Evolutionary conservation across 2,329 filamentous ascomycete species (phyloP).

Genomic region (Fusarium nisikadoi): DNA sequence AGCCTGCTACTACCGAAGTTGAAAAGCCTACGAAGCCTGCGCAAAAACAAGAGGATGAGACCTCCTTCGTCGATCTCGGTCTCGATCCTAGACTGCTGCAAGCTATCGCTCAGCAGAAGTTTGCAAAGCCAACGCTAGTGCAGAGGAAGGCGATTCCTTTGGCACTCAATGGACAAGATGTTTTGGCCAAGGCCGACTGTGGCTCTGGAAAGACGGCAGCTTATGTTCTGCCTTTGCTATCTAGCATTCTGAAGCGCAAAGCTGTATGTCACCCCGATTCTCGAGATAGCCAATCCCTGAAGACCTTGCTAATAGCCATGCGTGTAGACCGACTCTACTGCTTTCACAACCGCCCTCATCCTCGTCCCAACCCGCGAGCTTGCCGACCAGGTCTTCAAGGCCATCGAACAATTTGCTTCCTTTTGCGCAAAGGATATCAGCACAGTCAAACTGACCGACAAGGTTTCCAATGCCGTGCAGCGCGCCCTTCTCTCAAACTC

Average conservation of each 20-base stretch:
- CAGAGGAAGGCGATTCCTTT: slow-evolving; percentile 90
- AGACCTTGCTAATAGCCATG: slow-evolving; percentile 9
- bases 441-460: slow-evolving; percentile 87
- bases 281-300: neutral
- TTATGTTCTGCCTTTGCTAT: slow-evolving; percentile 89
- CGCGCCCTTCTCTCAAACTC: slow-evolving; percentile 84
- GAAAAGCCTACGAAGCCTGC: slow-evolving; percentile 42
- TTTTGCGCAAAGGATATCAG: slow-evolving; percentile 89
- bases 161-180: slow-evolving; percentile 86
- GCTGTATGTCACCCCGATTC: slow-evolving; percentile 55
- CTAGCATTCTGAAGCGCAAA: slow-evolving; percentile 84
- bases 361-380: slow-evolving; percentile 95
- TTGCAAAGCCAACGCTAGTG: slow-evolving; percentile 86
- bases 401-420: slow-evolving; percentile 77
- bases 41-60: slow-evolving; percentile 46
- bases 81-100: slow-evolving; percentile 89
- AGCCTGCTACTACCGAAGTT: slow-evolving; percentile 42
- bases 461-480: slow-evolving; percentile 89
- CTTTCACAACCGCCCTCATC: slow-evolving; percentile 79
- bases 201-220: slow-evolving; percentile 98
- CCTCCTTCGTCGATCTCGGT: slow-evolving; percentile 78
- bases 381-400: slow-evolving; percentile 87
- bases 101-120: slow-evolving; percentile 85
- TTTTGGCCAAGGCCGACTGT: slow-evolving; percentile 91
- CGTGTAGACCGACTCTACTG: slow-evolving; percentile 58